phyloP scores from a whole-genome alignment of 2,329 filamentous ascomycete species.

The Sclerotinia nivalis region DNA sequence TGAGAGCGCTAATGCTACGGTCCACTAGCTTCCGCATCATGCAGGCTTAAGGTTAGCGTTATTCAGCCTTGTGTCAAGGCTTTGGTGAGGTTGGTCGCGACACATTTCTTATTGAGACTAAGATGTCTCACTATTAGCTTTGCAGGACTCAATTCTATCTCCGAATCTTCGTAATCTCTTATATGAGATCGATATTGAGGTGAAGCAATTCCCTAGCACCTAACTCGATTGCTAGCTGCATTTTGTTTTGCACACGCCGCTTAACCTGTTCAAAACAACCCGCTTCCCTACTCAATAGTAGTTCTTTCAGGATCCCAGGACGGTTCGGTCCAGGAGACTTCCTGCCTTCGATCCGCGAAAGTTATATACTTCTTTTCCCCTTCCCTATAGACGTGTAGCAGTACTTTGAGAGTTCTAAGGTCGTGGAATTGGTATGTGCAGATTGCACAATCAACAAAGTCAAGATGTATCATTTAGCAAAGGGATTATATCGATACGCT shows the following conservation, averaged over 20 bases:
- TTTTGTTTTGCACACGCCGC: neutral
- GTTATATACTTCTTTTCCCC: neutral
- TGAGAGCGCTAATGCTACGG: conserved; percentile 8
- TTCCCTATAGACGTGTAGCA: neutral
- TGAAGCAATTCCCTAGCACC: neutral
- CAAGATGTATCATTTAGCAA: conserved; percentile 90
- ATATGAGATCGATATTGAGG: neutral
- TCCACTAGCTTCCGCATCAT: conserved; percentile 11
- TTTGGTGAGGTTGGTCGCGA: neutral
- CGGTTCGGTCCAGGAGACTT: neutral
- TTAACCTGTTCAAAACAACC: neutral
- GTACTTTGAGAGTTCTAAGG: neutral
- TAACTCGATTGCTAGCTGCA: neutral
- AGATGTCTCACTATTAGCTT: neutral
- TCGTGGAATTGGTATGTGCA: neutral
- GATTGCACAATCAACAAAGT: neutral
- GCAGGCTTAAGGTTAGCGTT: conserved; percentile 7
- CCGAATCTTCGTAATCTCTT: neutral
- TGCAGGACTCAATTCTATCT: neutral
- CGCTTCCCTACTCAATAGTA: neutral
- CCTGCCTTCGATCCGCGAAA: neutral
- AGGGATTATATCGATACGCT: conserved; percentile 90
- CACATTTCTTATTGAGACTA: neutral
- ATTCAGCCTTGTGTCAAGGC: conserved; percentile 20
- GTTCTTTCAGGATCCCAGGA: neutral